Percentiles rank a stretch among this genome's conserved stretches.
phyloP scores from a whole-genome alignment of 2,329 filamentous ascomycete genomes.

The Trichoderma simmonsii region DNA sequence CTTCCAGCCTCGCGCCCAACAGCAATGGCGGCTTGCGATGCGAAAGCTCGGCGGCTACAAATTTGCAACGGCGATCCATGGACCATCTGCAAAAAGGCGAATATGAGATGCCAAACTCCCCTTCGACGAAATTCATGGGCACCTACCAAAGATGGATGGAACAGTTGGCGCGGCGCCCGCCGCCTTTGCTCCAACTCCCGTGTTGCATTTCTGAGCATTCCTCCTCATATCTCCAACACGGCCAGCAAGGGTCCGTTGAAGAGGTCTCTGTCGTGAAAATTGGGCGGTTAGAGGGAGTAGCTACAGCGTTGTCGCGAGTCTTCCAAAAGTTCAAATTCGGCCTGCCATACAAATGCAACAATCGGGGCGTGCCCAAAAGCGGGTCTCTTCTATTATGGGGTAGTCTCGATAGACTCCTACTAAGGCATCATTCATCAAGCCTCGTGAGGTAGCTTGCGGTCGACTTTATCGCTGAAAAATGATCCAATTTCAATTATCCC shows the following conservation, averaged over 20 bases:
- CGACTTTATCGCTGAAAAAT: background rate
- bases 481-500: background rate
- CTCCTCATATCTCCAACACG: slow-evolving; percentile 33
- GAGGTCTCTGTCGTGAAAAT: slow-evolving; percentile 2
- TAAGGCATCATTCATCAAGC: background rate
- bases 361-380: slow-evolving; percentile 23
- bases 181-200: slow-evolving; percentile 32
- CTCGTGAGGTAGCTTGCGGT: background rate
- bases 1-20: background rate
- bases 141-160: slow-evolving; percentile 25
- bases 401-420: background rate
- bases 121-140: background rate
- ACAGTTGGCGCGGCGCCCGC: slow-evolving; percentile 26
- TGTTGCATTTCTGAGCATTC: slow-evolving; percentile 36
- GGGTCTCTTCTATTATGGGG: background rate
- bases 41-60: background rate
- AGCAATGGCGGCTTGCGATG: slow-evolving; percentile 14
- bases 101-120: background rate
- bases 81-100: slow-evolving; percentile 12
- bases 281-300: background rate
- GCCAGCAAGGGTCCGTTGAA: slow-evolving; percentile 9
- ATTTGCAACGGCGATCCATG: background rate
- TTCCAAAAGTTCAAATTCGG: slow-evolving; percentile 17
- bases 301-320: background rate
- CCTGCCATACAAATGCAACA: slow-evolving; percentile 28